Evolutionary conservation across 768 basidiomycete species (phyloP).

Genomic region (Leccinum disarticulatum): DNA sequence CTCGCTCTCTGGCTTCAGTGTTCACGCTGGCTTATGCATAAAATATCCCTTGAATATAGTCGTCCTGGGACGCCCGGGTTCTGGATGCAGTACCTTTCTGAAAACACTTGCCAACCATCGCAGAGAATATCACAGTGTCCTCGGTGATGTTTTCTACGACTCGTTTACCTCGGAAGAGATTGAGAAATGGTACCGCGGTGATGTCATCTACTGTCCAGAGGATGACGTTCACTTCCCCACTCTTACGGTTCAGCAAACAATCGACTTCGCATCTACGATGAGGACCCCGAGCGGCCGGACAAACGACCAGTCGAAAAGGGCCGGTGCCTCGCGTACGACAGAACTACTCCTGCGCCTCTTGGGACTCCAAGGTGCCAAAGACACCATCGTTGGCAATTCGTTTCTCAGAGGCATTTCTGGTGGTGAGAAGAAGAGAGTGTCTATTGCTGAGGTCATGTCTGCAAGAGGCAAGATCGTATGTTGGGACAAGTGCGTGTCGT

Average conservation of each 20-base stretch:
- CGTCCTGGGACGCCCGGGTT: conserved; percentile 78
- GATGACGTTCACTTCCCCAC: conserved; percentile 25
- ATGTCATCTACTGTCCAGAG: conserved; percentile 42
- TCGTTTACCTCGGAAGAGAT: conserved; percentile 48
- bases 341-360: conserved; percentile 67
- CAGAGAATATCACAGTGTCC: conserved; percentile 39
- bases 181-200: conserved; percentile 46
- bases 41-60: conserved; percentile 40
- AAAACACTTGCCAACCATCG: conserved; percentile 52
- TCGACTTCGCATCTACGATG: conserved; percentile 52
- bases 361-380: conserved; percentile 68
- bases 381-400: conserved; percentile 78
- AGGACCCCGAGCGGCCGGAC: conserved; percentile 40
- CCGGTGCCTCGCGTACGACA: conserved; percentile 25
- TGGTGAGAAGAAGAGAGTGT: conserved; percentile 80
- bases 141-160: conserved; percentile 44
- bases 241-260: conserved; percentile 47
- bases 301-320: conserved; percentile 23
- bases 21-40: neutral
- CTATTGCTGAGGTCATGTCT: conserved; percentile 67
- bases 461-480: conserved; percentile 59
- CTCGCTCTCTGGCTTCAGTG: neutral
- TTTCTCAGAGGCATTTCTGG: conserved; percentile 73
- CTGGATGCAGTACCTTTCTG: conserved; percentile 51
- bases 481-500: conserved; percentile 69